Percentiles rank a stretch among this genome's conserved stretches.
These are phyloP conservation scores for Balakata baccata DNA, from an alignment of 345 rosid genomes.

Conservation along the genomic window DNA sequence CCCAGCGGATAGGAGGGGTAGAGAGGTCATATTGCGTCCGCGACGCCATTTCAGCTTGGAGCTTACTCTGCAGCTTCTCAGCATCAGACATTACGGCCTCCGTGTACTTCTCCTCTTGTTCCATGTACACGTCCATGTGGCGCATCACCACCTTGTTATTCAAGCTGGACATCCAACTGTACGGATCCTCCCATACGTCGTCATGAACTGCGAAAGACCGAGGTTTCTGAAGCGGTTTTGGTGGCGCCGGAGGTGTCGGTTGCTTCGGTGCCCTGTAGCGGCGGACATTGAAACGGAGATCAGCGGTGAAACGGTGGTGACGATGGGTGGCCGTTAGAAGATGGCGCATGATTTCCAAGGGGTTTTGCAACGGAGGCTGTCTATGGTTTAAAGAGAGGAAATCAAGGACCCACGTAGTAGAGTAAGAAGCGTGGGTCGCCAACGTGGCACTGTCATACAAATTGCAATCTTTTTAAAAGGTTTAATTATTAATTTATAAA, in stretches of 20 bases:
- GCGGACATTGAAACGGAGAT: conserved; percentile 29
- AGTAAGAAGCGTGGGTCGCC: background rate
- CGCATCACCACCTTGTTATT: conserved; percentile 91
- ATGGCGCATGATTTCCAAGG: conserved; percentile 31
- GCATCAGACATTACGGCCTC: conserved; percentile 81
- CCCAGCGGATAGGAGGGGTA: conserved; percentile 90
- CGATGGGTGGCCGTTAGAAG: conserved; percentile 36
- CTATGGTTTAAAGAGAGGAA: background rate
- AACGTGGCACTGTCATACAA: conserved; percentile 40
- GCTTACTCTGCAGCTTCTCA: conserved; percentile 71
- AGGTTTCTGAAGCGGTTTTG: conserved; percentile 79
- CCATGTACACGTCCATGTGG: conserved; percentile 92
- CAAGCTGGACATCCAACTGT: conserved; percentile 90
- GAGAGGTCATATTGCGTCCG: conserved; percentile 76
- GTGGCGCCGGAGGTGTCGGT: conserved; percentile 52
- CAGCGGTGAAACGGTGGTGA: conserved; percentile 6
- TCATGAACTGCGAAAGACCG: conserved; percentile 64
- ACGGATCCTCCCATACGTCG: conserved; percentile 83
- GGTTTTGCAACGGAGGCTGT: background rate
- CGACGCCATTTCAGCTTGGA: conserved; percentile 90
- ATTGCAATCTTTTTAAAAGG: too few relatives aligned
- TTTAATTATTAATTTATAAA: too few relatives aligned
- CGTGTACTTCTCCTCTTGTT: conserved; percentile 88
- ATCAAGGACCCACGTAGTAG: background rate
- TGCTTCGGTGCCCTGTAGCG: conserved; percentile 45